Percentiles rank a stretch among this genome's conserved stretches.
phyloP scores from a whole-genome alignment of 2,329 filamentous ascomycete species.

The Hymenoscyphus occultus region DNA sequence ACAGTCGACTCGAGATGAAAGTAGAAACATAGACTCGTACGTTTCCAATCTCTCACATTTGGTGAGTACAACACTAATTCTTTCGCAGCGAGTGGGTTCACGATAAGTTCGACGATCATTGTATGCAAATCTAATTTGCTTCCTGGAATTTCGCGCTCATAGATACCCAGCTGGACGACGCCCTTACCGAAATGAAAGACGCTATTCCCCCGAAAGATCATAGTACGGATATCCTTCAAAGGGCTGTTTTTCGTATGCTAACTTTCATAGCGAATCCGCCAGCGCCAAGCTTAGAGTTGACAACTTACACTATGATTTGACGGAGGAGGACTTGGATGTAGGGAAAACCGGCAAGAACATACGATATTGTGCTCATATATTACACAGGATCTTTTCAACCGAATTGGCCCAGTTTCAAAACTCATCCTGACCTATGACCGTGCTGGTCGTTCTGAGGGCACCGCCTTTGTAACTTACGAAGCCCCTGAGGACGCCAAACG shows the following conservation, averaged over 20 bases:
- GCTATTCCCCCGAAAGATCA: conserved; percentile 33
- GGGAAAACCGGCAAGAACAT: conserved; percentile 18
- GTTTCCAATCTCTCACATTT: conserved; percentile 32
- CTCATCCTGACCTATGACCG: conserved; percentile 80
- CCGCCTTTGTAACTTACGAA: conserved; percentile 80
- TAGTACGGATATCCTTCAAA: conserved; percentile 25
- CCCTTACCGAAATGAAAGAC: conserved; percentile 28
- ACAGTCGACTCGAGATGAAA: conserved; percentile 60
- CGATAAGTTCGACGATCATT: conserved; percentile 78
- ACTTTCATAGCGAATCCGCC: conserved; percentile 42
- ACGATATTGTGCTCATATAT: conserved; percentile 16
- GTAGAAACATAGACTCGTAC: conserved; percentile 68
- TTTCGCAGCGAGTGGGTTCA: conserved; percentile 82
- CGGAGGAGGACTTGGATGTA: conserved; percentile 78
- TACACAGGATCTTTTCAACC: conserved; percentile 70
- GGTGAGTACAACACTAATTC: conserved; percentile 11
- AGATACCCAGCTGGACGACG: conserved; percentile 29
- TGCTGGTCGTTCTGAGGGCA: conserved; percentile 81
- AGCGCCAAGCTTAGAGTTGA: conserved; percentile 78
- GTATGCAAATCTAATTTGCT: conserved; percentile 37
- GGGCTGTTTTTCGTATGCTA: conserved; percentile 11
- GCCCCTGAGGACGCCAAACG: conserved; percentile 65
- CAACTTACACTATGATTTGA: conserved; percentile 90
- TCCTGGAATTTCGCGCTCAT: conserved; percentile 23
- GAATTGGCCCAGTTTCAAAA: conserved; percentile 69